A percentile compares a stretch with the other conserved stretches of the same genome.
Conservation (phyloP, 2,329 filamentous ascomycete genomes). For the Colletotrichum costaricense region DNA sequence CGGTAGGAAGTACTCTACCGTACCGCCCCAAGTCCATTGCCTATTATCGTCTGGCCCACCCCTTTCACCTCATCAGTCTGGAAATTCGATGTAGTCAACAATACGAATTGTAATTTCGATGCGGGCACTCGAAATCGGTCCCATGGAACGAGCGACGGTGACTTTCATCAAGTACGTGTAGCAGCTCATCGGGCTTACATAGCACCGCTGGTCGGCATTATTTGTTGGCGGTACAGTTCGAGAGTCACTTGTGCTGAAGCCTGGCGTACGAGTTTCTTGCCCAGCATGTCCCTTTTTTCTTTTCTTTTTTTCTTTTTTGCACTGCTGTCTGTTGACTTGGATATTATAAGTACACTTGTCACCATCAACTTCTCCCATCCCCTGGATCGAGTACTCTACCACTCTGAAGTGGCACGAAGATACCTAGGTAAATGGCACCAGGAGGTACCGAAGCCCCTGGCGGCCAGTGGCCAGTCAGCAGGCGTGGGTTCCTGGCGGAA, state of each 20-base stretch:
- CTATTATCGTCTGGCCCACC: constrained; percentile 3
- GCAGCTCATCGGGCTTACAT: background rate
- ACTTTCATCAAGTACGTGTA: too few relatives aligned
- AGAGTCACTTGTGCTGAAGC: background rate
- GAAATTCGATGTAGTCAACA: constrained; percentile 4
- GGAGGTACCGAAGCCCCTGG: constrained; percentile 5
- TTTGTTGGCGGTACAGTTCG: background rate
- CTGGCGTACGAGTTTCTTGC: background rate
- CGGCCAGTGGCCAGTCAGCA: constrained; percentile 21
- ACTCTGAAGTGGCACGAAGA: background rate
- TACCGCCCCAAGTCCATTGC: background rate
- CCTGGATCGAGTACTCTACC: background rate
- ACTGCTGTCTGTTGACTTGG: background rate
- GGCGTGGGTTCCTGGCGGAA: constrained; percentile 14
- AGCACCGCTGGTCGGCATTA: background rate
- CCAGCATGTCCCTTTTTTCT: background rate
- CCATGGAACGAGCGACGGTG: background rate
- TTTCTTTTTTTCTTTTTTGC: too few relatives aligned
- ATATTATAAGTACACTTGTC: background rate
- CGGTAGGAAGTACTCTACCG: background rate
- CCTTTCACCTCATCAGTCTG: constrained; percentile 2
- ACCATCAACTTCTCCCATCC: background rate
- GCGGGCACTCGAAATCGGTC: background rate
- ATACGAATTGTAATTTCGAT: constrained; percentile 31
- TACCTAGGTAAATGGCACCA: background rate